These are phyloP conservation scores for Elongisporangium undulatum DNA, from an alignment of 352 stramenopile species.

Conservation along the genomic window DNA sequence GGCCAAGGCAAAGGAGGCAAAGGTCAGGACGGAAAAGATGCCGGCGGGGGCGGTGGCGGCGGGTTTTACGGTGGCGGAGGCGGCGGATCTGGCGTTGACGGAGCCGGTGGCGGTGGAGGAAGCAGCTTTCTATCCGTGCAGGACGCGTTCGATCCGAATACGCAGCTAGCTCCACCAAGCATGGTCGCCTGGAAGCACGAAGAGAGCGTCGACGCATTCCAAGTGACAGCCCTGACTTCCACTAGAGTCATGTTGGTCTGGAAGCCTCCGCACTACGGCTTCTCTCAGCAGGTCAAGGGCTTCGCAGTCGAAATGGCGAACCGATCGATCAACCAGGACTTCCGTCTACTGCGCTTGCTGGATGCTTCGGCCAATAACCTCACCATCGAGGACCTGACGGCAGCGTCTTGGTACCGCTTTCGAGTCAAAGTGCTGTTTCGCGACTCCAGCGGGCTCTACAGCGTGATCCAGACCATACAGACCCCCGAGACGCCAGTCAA, in stretches of 20 bases:
- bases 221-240: slow-evolving; percentile 17
- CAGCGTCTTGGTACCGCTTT: slow-evolving; percentile 42
- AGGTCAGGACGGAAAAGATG: slow-evolving; percentile 72
- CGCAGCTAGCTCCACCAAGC: not conserved
- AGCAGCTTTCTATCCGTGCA: slow-evolving; percentile 44
- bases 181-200: slow-evolving; percentile 7
- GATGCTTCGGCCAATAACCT: slow-evolving; percentile 10
- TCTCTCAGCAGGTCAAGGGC: slow-evolving; percentile 31
- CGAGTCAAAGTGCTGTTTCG: slow-evolving; percentile 45
- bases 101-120: slow-evolving; percentile 51
- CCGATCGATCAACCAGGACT: slow-evolving; percentile 51
- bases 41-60: slow-evolving; percentile 68
- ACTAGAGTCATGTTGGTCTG: slow-evolving; percentile 36
- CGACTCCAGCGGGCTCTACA: slow-evolving; percentile 30
- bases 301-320: slow-evolving; percentile 64
- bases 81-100: slow-evolving; percentile 56
- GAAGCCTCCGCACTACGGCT: slow-evolving; percentile 30
- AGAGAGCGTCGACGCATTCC: slow-evolving; percentile 22
- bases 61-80: slow-evolving; percentile 75
- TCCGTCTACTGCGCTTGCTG: slow-evolving; percentile 33
- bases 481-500: slow-evolving; percentile 34
- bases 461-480: slow-evolving; percentile 20
- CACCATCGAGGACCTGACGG: slow-evolving; percentile 18
- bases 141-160: slow-evolving; percentile 11
- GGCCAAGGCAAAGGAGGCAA: slow-evolving; percentile 44